phyloP scores from a whole-genome alignment of 129 eudicot species.

The Escallonia herrerae region DNA sequence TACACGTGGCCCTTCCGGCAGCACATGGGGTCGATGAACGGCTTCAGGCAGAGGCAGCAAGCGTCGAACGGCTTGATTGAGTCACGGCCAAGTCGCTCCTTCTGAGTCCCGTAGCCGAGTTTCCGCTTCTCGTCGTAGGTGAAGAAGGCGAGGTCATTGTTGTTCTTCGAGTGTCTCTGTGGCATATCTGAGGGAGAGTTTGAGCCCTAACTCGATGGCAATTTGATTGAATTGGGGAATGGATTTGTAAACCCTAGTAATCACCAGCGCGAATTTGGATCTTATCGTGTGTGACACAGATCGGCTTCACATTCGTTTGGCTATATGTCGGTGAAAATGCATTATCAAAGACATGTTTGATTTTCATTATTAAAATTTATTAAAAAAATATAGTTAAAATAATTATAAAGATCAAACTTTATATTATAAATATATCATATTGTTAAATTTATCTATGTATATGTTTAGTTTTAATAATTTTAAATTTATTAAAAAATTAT shows the following conservation, averaged over 20 bases:
- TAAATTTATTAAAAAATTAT: no score
- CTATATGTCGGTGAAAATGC: no score
- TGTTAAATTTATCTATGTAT: no score
- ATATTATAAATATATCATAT: no score
- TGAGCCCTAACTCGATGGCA: background rate
- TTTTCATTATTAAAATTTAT: no score
- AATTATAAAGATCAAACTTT: no score
- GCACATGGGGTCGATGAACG: conserved; percentile 73
- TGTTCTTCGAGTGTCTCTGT: conserved; percentile 96
- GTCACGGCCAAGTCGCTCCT: conserved; percentile 85
- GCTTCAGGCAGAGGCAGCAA: conserved; percentile 75
- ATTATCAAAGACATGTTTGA: no score
- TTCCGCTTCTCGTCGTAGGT: conserved; percentile 93
- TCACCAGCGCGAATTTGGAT: background rate
- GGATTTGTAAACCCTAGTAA: background rate
- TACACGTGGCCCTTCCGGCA: conserved; percentile 91
- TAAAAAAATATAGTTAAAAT: no score
- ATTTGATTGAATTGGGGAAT: background rate
- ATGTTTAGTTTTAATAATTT: no score
- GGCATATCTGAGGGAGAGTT: conserved; percentile 43
- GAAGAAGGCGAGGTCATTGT: conserved; percentile 93
- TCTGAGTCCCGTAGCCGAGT: conserved; percentile 91
- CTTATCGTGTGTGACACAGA: no score
- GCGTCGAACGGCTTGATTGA: conserved; percentile 92
- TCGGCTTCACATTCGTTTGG: no score